Percentiles rank a stretch among this genome's conserved stretches.
phyloP scores from a whole-genome alignment of 2,329 filamentous ascomycete species.

The Aureobasidium uvarum region DNA sequence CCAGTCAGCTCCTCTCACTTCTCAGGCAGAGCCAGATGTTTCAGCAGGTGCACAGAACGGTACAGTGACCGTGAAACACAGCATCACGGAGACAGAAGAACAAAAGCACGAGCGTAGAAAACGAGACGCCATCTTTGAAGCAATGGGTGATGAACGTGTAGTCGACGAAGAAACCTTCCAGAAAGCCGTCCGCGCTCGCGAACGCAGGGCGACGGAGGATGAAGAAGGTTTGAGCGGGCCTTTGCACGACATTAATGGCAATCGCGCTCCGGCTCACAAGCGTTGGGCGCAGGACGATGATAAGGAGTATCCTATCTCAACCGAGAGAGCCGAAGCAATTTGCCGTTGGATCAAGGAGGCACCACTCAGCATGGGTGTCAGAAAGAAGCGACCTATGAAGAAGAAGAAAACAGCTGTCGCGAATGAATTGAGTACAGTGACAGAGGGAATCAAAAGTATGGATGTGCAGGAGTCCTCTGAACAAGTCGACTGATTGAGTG shows the following conservation, averaged over 20 bases:
- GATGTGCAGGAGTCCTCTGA: conserved; percentile 9
- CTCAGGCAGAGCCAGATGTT: conserved; percentile 34
- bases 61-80: conserved; percentile 6
- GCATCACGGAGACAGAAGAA: conserved; percentile 46
- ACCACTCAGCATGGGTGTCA: conserved; percentile 42
- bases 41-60: conserved; percentile 25
- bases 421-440: not conserved
- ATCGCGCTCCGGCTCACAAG: not conserved
- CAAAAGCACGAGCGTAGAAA: conserved; percentile 60
- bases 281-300: conserved; percentile 23
- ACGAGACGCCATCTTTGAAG: conserved; percentile 65
- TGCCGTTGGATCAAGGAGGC: conserved; percentile 64
- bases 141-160: conserved; percentile 65
- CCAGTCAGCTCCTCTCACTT: conserved; percentile 46
- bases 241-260: conserved; percentile 34
- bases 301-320: conserved; percentile 67
- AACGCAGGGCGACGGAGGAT: conserved; percentile 57
- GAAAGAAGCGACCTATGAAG: conserved; percentile 37
- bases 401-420: conserved; percentile 23
- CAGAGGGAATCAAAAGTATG: not conserved
- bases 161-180: conserved; percentile 66
- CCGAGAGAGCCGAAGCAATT: conserved; percentile 67
- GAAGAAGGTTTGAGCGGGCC: conserved; percentile 48
- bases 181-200: conserved; percentile 60
- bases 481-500: conserved; percentile 3